Percentiles rank a stretch among this genome's conserved stretches.
Evolutionary conservation across 108 stramenopile species (phyloP).

Genomic region (Discostella pseudostelligera): DNA sequence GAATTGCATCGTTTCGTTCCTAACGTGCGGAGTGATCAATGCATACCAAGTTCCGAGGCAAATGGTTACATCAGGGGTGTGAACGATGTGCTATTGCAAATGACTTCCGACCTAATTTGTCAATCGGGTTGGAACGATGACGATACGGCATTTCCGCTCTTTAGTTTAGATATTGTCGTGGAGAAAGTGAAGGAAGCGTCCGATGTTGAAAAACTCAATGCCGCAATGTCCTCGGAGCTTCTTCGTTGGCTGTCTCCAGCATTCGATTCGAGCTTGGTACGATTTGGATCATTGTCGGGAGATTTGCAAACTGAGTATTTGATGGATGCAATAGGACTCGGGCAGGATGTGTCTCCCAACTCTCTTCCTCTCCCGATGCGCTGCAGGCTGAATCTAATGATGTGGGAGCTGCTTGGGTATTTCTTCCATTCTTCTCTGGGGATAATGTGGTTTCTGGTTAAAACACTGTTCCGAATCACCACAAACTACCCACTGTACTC

Average conservation of each 20-base stretch:
- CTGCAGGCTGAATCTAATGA: slow-evolving; percentile 21
- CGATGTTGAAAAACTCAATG: not conserved
- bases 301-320: not conserved
- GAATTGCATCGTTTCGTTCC: slow-evolving; percentile 22
- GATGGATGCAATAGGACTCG: slow-evolving; percentile 34
- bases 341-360: slow-evolving; percentile 13
- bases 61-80: slow-evolving; percentile 8
- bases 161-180: slow-evolving; percentile 31
- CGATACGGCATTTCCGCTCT: slow-evolving; percentile 25
- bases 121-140: slow-evolving; percentile 13
- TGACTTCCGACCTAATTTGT: slow-evolving; percentile 30
- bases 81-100: slow-evolving; percentile 12
- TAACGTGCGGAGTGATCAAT: slow-evolving; percentile 12
- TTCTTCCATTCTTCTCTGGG: slow-evolving; percentile 1
- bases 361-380: slow-evolving; percentile 18
- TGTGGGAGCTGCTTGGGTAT: slow-evolving; percentile 24
- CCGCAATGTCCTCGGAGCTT: slow-evolving; percentile 6
- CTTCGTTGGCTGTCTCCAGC: slow-evolving; percentile 32
- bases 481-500: slow-evolving; percentile 14
- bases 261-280: slow-evolving; percentile 19
- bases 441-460: not conserved
- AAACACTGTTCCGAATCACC: slow-evolving; percentile 2
- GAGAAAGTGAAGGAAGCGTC: slow-evolving; percentile 11
- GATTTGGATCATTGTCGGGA: slow-evolving; percentile 27
- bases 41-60: slow-evolving; percentile 22